Base-by-base conservation (phyloP, 768 basidiomycete genomes). In the Macrolepiota albuminosa region DNA sequence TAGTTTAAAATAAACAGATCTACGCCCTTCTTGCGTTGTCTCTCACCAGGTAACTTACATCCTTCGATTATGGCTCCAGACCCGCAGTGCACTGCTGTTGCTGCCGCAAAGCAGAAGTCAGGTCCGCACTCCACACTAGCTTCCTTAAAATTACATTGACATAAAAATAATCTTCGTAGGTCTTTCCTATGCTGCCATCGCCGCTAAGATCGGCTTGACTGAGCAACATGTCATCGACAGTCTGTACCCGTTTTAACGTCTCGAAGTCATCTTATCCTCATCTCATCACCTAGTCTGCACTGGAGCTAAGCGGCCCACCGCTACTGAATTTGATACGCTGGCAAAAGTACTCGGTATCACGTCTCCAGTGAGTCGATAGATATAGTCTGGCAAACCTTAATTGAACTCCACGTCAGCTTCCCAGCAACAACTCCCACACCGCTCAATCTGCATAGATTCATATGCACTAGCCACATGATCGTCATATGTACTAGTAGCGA, bases 31-130 rank as follows among this genome's bases (percentile, higher is more conserved):
- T 14, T 34, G 31, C 37, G n/a, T 51, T 47, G 39, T n/a, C 39
- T 59, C 40, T 33, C 39, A 50, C 40, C 39, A 46, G 34, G 26
- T 42, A 54, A 24, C 55, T 31, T 36, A 26, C 49, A 33, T 7
- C 9, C 26, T 52, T 29, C 54, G 56, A 5, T 42, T n/a, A 67
- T 67, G 66, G 66, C 66, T 51, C 62, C 64, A 51, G 75, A 78
- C 72, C 81, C 81, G 10, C 80, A 78, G 68, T 89, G 88, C 72
- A 64, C 77, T 64, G 86, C 86, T 50, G 75, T 90, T 65, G 75
- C 74, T 63, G 73, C 72, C 33, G 87, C 86, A 13, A 76, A 82
- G 74, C 54, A 65, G 1, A 73, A 67, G 65, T 74, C 77, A 62
- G 82, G 88, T 87, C 58, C n/a, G 71, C 61, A 49, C 4, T 26